Percentiles rank a stretch among this genome's conserved stretches.
These are phyloP conservation scores for Candida incommunis DNA, from an alignment of 805 yeast genomes.

Conservation along the genomic window DNA sequence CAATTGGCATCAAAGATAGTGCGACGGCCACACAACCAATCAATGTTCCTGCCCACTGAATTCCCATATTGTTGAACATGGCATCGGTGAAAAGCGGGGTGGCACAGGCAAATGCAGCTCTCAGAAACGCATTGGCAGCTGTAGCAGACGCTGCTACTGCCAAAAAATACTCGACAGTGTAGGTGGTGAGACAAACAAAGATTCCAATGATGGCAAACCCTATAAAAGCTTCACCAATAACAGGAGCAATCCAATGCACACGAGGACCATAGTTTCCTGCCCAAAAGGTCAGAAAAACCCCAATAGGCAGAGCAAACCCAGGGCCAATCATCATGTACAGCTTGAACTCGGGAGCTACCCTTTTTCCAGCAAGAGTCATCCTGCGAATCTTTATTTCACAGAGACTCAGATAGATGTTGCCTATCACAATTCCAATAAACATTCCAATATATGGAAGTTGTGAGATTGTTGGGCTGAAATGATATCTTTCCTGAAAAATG, in stretches of 20 bases:
- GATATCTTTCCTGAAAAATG: conserved; percentile 49
- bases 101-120: conserved; percentile 45
- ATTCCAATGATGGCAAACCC: conserved; percentile 40
- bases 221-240: conserved; percentile 38
- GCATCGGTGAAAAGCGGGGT: conserved; percentile 46
- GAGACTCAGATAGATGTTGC: conserved; percentile 38
- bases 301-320: conserved; percentile 56
- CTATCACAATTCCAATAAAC: conserved; percentile 50
- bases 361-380: conserved; percentile 33
- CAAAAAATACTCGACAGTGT: conserved; percentile 46
- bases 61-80: conserved; percentile 36
- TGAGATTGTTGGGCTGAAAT: conserved; percentile 43
- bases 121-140: conserved; percentile 47
- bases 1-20: conserved; percentile 42
- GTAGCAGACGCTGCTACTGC: conserved; percentile 48
- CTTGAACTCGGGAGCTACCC: conserved; percentile 55
- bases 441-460: conserved; percentile 72
- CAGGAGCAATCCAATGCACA: conserved; percentile 52
- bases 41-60: conserved; percentile 41
- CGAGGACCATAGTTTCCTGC: conserved; percentile 56
- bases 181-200: conserved; percentile 46
- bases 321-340: conserved; percentile 65
- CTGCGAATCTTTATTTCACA: conserved; percentile 39
- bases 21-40: conserved; percentile 35
- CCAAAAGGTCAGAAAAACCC: conserved; percentile 82